These are phyloP conservation scores for Quercus phellos DNA, from an alignment of 331 rosid species.

Conservation along the genomic window DNA sequence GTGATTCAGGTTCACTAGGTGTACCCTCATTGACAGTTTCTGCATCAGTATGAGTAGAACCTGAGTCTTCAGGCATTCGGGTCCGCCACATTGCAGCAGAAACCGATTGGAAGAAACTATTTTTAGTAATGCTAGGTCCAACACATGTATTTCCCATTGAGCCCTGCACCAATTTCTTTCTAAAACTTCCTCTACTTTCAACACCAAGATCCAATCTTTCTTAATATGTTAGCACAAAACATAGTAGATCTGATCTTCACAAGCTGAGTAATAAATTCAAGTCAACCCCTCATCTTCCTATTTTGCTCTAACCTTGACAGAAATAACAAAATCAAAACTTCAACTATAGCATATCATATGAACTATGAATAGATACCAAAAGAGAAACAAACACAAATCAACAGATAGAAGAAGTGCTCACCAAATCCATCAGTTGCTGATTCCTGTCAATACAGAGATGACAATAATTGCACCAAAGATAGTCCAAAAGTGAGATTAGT, in stretches of 20 bases:
- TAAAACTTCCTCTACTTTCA: conserved; percentile 22
- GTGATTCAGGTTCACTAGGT: conserved; percentile 46
- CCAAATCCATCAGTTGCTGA: background rate
- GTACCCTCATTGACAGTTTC: conserved; percentile 43
- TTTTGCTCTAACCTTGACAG: background rate
- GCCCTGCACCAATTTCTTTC: conserved; percentile 26
- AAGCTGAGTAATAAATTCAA: conserved; percentile 23
- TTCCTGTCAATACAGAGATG: background rate
- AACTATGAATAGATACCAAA: background rate
- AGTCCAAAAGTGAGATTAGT: background rate
- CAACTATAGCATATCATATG: conserved; percentile 9
- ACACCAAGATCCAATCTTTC: conserved; percentile 38
- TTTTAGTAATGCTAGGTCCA: conserved; percentile 84
- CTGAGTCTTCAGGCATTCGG: conserved; percentile 53
- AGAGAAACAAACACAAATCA: background rate
- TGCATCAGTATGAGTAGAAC: conserved; percentile 41
- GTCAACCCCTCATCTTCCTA: conserved; percentile 49
- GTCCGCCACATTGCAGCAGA: conserved; percentile 92
- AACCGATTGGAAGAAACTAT: conserved; percentile 82
- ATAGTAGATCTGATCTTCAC: conserved; percentile 43
- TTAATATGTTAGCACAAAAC: conserved; percentile 27
- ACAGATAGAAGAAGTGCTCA: background rate
- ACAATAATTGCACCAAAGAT: background rate
- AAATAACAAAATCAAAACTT: conserved; percentile 23
- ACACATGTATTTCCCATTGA: conserved; percentile 90